These are phyloP conservation scores for Capronia coronata DNA, from an alignment of 2,329 filamentous ascomycete genomes.

Conservation along the genomic window DNA sequence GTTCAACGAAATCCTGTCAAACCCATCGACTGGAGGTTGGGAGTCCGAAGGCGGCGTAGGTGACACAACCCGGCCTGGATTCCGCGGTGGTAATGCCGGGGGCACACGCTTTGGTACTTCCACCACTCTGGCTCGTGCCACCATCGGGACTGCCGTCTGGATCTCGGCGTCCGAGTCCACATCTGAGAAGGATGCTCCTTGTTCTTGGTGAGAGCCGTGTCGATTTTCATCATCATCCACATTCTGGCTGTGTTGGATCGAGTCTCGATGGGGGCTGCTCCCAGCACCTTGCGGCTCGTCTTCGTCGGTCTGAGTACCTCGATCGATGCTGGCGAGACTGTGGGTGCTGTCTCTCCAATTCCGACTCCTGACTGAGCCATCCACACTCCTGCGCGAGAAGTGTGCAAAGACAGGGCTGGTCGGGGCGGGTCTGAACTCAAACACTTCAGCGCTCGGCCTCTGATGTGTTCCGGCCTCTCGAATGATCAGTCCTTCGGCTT, in stretches of 20 bases:
- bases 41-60: conserved; percentile 28
- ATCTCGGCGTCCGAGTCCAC: conserved; percentile 37
- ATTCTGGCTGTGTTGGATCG: conserved; percentile 21
- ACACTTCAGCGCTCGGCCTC: conserved; percentile 68
- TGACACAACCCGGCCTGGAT: conserved; percentile 46
- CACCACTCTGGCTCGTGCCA: conserved; percentile 72
- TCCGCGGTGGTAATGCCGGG: conserved; percentile 70
- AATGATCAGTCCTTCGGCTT: conserved; percentile 82
- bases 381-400: conserved; percentile 60
- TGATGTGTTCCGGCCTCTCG: conserved; percentile 75
- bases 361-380: conserved; percentile 59
- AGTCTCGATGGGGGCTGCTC: conserved; percentile 35
- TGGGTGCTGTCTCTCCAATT: conserved; percentile 64
- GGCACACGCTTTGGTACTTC: conserved; percentile 75
- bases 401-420: conserved; percentile 61
- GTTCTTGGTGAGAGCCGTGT: background rate
- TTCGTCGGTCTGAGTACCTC: conserved; percentile 64
- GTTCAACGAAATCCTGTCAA: conserved; percentile 33
- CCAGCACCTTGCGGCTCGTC: conserved; percentile 50
- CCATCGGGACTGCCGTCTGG: conserved; percentile 58
- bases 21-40: conserved; percentile 28
- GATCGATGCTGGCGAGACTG: conserved; percentile 56
- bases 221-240: conserved; percentile 13
- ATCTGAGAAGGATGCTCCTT: conserved; percentile 23
- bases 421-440: conserved; percentile 72